These are phyloP conservation scores for Barnettozyma sucrosica DNA, from an alignment of 805 yeast genomes.

Conservation along the genomic window DNA sequence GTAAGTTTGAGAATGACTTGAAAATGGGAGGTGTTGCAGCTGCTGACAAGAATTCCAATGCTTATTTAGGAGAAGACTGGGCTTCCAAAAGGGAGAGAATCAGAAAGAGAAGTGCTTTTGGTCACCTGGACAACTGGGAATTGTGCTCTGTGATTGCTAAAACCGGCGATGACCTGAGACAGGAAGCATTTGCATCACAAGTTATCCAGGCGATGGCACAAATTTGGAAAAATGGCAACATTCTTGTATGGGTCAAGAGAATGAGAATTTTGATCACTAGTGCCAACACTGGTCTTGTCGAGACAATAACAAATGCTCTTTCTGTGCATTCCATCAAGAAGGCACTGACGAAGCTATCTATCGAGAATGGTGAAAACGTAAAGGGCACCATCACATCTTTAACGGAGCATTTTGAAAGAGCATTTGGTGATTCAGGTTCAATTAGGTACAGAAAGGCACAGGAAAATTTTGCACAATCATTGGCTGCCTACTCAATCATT, in stretches of 20 bases:
- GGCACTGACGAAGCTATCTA: slow-evolving; percentile 72
- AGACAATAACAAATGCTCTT: slow-evolving; percentile 91
- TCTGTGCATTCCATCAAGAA: slow-evolving; percentile 93
- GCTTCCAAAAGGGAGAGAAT: slow-evolving; percentile 72
- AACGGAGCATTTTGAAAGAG: slow-evolving; percentile 68
- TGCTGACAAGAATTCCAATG: slow-evolving; percentile 32
- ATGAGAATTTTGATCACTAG: slow-evolving; percentile 92
- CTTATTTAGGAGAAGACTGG: slow-evolving; percentile 93
- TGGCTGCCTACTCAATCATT: slow-evolving; percentile 89
- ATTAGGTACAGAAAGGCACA: slow-evolving; percentile 67
- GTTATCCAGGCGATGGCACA: slow-evolving; percentile 80
- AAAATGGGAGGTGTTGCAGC: slow-evolving; percentile 63
- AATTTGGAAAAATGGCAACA: slow-evolving; percentile 67
- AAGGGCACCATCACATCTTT: slow-evolving; percentile 67
- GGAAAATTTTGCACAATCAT: slow-evolving; percentile 74
- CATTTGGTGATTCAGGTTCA: slow-evolving; percentile 62
- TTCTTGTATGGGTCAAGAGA: slow-evolving; percentile 84
- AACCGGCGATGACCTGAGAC: slow-evolving; percentile 92
- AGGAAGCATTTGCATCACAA: slow-evolving; percentile 97
- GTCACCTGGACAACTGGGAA: slow-evolving; percentile 91
- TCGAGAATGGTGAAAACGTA: slow-evolving; percentile 60
- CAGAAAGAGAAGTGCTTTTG: slow-evolving; percentile 69
- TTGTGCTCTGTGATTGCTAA: slow-evolving; percentile 92
- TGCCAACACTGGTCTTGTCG: slow-evolving; percentile 86
- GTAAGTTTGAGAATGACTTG: slow-evolving; percentile 88